Percentiles rank a stretch among this genome's conserved stretches.
phyloP scores from a whole-genome alignment of 805 yeast species.

The Jamesozyma hellenica region DNA sequence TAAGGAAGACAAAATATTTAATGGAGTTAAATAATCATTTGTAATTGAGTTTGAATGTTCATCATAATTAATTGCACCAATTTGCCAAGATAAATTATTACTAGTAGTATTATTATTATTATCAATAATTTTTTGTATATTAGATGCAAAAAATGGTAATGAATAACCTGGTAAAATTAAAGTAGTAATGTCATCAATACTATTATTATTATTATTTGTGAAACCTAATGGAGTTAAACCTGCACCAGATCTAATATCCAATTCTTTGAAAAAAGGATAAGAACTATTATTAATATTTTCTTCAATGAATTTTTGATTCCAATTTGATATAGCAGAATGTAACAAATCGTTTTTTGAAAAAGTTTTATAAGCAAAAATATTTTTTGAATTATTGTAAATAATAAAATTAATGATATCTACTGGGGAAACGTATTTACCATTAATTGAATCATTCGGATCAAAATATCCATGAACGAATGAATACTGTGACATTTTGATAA shows the following conservation, averaged over 20 bases:
- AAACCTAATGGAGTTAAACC: constrained; percentile 73
- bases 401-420: constrained; percentile 43
- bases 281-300: constrained; percentile 1
- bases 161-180: constrained; percentile 56
- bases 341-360: constrained; percentile 51
- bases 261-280: constrained; percentile 23
- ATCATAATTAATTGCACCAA: constrained; percentile 70
- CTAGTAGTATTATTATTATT: constrained; percentile 23
- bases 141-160: constrained; percentile 56
- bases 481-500: no score
- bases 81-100: constrained; percentile 58
- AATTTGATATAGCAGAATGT: constrained; percentile 48
- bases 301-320: constrained; percentile 39
- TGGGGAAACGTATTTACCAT: constrained; percentile 40
- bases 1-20: constrained; percentile 51
- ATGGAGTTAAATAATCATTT: constrained; percentile 54
- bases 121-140: constrained; percentile 26
- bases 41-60: constrained; percentile 40
- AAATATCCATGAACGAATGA: no score
- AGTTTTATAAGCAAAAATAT: constrained; percentile 62
- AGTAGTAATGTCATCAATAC: constrained; percentile 26
- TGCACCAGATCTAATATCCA: constrained; percentile 78
- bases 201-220: constrained; percentile 22
- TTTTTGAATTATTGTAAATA: constrained; percentile 39
- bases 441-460: no score